These are phyloP conservation scores for Zygosaccharomyces bisporus DNA, from an alignment of 805 yeast genomes.

Conservation along the genomic window DNA sequence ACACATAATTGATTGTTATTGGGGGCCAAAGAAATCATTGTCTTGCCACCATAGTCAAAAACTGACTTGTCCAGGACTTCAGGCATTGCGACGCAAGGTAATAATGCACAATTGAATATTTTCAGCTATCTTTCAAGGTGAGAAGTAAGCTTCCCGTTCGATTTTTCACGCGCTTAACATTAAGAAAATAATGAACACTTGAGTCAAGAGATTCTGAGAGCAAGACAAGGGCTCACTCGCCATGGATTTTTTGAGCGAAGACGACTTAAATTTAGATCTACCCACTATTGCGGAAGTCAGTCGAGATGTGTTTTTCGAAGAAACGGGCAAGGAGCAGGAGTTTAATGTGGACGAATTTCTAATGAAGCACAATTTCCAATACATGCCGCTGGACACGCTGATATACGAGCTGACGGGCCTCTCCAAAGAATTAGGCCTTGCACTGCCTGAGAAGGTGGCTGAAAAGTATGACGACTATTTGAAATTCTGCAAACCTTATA, in stretches of 20 bases:
- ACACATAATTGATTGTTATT: conserved; percentile 41
- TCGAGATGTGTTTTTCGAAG: conserved; percentile 27
- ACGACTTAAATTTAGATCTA: conserved; percentile 23
- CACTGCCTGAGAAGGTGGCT: conserved; percentile 27
- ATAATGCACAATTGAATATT: neutral
- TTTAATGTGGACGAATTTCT: conserved; percentile 32
- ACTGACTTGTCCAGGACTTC: conserved; percentile 24
- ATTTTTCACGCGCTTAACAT: neutral
- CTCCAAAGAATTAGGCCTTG: conserved; percentile 25
- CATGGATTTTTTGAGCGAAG: conserved; percentile 29
- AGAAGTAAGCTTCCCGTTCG: neutral
- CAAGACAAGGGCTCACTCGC: no score
- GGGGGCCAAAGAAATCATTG: conserved; percentile 23
- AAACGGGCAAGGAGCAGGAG: conserved; percentile 16
- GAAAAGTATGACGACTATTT: conserved; percentile 28
- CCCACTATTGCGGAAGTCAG: conserved; percentile 30
- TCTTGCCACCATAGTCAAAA: conserved; percentile 34
- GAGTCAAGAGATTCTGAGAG: neutral
- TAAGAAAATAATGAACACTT: neutral
- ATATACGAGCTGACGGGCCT: conserved; percentile 25
- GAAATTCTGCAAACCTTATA: conserved; percentile 27
- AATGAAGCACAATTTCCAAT: conserved; percentile 33
- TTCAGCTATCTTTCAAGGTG: neutral
- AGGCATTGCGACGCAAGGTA: conserved; percentile 6
- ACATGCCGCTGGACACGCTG: conserved; percentile 30